A percentile compares a stretch with the other conserved stretches of the same genome.
Conservation (phyloP, 2,329 filamentous ascomycete species). For the Cladosporium sp. region DNA sequence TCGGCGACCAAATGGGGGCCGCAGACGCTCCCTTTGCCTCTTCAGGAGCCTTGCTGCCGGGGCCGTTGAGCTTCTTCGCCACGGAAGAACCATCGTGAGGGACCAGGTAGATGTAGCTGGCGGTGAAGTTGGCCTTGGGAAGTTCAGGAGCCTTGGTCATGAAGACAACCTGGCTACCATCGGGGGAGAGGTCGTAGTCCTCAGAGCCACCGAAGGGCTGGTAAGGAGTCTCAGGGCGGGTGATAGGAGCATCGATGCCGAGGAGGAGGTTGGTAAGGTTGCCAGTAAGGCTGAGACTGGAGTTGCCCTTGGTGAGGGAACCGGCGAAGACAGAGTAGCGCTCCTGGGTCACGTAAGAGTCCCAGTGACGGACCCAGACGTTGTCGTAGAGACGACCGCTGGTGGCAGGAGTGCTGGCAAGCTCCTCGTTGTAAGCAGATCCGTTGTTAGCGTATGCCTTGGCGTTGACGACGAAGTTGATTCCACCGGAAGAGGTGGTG, state of each 20-base stretch:
- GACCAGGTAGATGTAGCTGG: constrained; percentile 32
- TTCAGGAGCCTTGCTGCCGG: constrained; percentile 29
- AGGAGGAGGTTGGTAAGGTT: constrained; percentile 29
- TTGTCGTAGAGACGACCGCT: constrained; percentile 54
- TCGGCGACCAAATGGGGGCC: constrained; percentile 28
- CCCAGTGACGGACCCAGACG: constrained; percentile 58
- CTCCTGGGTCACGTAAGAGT: constrained; percentile 52
- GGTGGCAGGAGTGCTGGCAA: constrained; percentile 47
- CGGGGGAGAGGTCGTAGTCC: constrained; percentile 32
- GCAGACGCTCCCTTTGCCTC: constrained; percentile 30
- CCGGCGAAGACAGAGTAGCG: constrained; percentile 54
- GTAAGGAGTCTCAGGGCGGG: constrained; percentile 30
- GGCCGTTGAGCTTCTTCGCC: constrained; percentile 30
- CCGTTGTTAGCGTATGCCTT: constrained; percentile 34
- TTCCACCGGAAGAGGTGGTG: constrained; percentile 31
- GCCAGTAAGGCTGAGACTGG: constrained; percentile 25
- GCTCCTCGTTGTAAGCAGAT: constrained; percentile 51
- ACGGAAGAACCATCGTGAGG: constrained; percentile 33
- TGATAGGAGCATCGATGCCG: constrained; percentile 30
- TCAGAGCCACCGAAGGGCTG: constrained; percentile 28
- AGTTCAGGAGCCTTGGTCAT: constrained; percentile 31
- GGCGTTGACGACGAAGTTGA: constrained; percentile 33
- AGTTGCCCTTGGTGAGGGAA: constrained; percentile 37
- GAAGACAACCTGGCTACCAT: constrained; percentile 31
- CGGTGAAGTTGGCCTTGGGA: constrained; percentile 30